Conservation (phyloP, 352 stramenopile genomes). For the Phytopythium litorale region DNA sequence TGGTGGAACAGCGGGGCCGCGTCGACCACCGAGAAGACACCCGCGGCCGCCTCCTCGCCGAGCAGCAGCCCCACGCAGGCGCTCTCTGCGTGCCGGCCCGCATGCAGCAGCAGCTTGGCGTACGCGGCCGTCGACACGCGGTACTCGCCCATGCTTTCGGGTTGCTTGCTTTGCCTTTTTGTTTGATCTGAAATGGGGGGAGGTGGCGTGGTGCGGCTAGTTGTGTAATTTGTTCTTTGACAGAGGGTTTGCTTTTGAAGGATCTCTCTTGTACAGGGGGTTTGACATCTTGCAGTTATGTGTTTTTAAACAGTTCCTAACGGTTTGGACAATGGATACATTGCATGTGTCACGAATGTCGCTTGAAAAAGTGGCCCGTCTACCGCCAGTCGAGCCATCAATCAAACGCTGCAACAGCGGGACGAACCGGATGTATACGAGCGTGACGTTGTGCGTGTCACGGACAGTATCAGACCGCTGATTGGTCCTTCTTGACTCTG, state of each 20-base stretch:
- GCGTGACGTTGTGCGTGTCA: not conserved
- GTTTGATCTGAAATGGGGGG: no score
- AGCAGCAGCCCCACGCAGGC: conserved; percentile 56
- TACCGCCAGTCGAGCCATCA: no score
- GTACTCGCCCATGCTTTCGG: conserved; percentile 49
- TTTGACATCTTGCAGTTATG: not conserved
- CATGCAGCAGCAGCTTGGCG: conserved; percentile 76
- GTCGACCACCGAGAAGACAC: conserved; percentile 40
- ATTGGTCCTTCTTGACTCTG: no score
- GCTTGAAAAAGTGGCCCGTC: no score
- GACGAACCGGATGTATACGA: not conserved
- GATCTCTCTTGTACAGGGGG: not conserved
- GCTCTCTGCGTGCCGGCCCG: conserved; percentile 45
- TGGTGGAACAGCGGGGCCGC: conserved; percentile 81
- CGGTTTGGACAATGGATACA: no score
- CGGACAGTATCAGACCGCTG: no score
- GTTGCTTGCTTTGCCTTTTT: no score
- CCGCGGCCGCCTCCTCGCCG: conserved; percentile 38
- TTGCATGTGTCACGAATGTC: no score
- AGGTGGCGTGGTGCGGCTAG: not conserved
- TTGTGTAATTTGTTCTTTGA: not conserved
- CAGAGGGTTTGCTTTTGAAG: not conserved
- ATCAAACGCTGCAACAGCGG: not conserved
- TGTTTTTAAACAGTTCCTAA: no score
- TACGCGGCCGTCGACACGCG: conserved; percentile 52